A percentile compares a stretch with the other conserved stretches of the same genome.
Conservation (phyloP, 768 basidiomycete genomes). For the Tricholoma sp. region DNA sequence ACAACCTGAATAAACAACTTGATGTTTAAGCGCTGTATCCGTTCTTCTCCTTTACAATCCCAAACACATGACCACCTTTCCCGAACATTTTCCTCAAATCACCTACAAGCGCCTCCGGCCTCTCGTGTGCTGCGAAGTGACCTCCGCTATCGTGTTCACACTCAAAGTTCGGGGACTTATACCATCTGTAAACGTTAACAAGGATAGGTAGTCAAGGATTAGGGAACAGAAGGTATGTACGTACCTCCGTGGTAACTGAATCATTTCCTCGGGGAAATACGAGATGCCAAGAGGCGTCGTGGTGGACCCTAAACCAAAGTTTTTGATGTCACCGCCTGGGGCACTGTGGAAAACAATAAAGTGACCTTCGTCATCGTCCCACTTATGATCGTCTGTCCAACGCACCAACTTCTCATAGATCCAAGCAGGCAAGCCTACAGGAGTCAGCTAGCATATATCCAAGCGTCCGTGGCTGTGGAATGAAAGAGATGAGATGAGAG, state of each 20-base stretch:
- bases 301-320: constrained; percentile 3
- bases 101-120: constrained; percentile 30
- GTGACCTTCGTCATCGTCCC: constrained; percentile 51
- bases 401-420: constrained; percentile 46
- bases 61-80: constrained; percentile 32
- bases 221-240: constrained; percentile 5
- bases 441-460: constrained; percentile 55
- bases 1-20: not conserved
- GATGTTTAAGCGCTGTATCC: constrained; percentile 18
- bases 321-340: not conserved
- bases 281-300: constrained; percentile 46
- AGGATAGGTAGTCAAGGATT: not conserved
- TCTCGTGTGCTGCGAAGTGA: constrained; percentile 42
- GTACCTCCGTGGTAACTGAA: constrained; percentile 24
- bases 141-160: constrained; percentile 41
- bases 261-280: constrained; percentile 46
- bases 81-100: constrained; percentile 44
- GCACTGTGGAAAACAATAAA: no score
- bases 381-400: constrained; percentile 49
- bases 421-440: constrained; percentile 36
- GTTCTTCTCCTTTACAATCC: constrained; percentile 27
- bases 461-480: constrained; percentile 40
- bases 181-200: constrained; percentile 33
- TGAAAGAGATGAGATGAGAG: constrained; percentile 19
- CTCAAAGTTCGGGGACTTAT: constrained; percentile 32